Base-by-base conservation (phyloP, 306 rosid species). In the Prunus salicina region DNA sequence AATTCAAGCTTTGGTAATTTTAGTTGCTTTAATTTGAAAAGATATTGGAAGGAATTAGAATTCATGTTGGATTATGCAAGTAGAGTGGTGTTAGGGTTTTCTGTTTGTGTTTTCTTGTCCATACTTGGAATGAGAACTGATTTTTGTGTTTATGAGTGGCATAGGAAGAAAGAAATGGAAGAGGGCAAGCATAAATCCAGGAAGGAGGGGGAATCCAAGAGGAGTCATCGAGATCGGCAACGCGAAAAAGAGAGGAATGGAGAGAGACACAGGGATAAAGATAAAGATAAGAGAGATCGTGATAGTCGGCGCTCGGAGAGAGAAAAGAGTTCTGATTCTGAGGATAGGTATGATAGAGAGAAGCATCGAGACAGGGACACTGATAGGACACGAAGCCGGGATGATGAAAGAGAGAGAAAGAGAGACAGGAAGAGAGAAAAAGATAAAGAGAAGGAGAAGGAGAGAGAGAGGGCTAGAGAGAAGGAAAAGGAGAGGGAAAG, bases 121-220 rank as follows among this genome's bases (percentile, higher is more conserved):
- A 6, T 61, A 25, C 15, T 13, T n/a, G 28, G 41, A 27, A 61
- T 61, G 19, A 27, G 66, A 61, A 61, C 32, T 52, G 24, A 11
- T 75, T 10, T 28, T 22, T 34, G 24, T 72, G 1, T 60, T 68
- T 20, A 47, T 66, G 67, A 46, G 65, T 79, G 71, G 30, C 7
- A 57, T 27, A 86, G 89, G 89, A 82, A 18, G 69, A 52, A 53
- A 75, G 76, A 78, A 30, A 86, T 92, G 93, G 96, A 90, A 25
- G 93, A 87, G 60, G 88, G 79, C 22, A 92, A 86, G 43, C 88
- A 79, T 78, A 90, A 81, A 82, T 83, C 92, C 8, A 80, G 89
- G 86, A 86, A 83, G 57, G 89, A 84, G 50, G 91, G 78, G 62
- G 91, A 88, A 74, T 76, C 87, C 30, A 91, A 89, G 89, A 88